phyloP scores from a whole-genome alignment of 495 filamentous ascomycete genomes.

The Cryomyces antarcticus region DNA sequence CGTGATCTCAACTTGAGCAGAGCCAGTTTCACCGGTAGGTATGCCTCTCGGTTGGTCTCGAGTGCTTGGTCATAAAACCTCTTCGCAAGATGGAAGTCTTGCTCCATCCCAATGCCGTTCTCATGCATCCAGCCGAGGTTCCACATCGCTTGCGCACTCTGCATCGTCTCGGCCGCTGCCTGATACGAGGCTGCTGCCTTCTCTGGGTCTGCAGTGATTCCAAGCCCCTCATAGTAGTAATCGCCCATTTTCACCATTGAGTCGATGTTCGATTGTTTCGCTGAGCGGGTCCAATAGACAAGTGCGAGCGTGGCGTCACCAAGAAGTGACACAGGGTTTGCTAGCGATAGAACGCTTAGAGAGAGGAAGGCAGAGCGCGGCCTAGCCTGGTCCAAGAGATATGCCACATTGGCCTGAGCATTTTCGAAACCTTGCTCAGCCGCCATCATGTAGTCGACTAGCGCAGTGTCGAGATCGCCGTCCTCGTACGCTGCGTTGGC shows the following conservation, averaged over 20 bases:
- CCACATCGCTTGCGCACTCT: slow-evolving; percentile 88
- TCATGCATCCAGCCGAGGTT: slow-evolving; percentile 99
- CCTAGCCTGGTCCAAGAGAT: slow-evolving; percentile 64
- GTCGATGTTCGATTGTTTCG: slow-evolving; percentile 84
- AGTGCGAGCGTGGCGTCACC: slow-evolving; percentile 60
- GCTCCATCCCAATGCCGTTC: slow-evolving; percentile 78
- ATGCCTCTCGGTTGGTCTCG: slow-evolving; percentile 79
- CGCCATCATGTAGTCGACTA: slow-evolving; percentile 73
- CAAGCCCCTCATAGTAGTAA: slow-evolving; percentile 72
- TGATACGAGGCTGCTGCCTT: slow-evolving; percentile 89
- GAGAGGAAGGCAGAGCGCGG: slow-evolving; percentile 30
- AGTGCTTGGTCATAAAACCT: slow-evolving; percentile 84
- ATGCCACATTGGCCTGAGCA: slow-evolving; percentile 87
- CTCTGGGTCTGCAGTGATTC: slow-evolving; percentile 40
- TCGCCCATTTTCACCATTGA: slow-evolving; percentile 96
- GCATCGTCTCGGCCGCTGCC: slow-evolving; percentile 71
- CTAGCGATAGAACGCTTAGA: slow-evolving; percentile 2
- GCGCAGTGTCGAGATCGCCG: slow-evolving; percentile 69
- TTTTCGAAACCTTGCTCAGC: slow-evolving; percentile 92
- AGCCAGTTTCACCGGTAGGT: slow-evolving; percentile 80
- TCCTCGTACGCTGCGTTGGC: slow-evolving; percentile 68
- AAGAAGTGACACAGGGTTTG: slow-evolving; percentile 25
- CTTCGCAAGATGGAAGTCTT: slow-evolving; percentile 96
- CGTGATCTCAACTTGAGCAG: slow-evolving; percentile 67
- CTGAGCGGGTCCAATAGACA: slow-evolving; percentile 90